Conservation (phyloP, 805 yeast species). For the Teunomyces funiuensis region DNA sequence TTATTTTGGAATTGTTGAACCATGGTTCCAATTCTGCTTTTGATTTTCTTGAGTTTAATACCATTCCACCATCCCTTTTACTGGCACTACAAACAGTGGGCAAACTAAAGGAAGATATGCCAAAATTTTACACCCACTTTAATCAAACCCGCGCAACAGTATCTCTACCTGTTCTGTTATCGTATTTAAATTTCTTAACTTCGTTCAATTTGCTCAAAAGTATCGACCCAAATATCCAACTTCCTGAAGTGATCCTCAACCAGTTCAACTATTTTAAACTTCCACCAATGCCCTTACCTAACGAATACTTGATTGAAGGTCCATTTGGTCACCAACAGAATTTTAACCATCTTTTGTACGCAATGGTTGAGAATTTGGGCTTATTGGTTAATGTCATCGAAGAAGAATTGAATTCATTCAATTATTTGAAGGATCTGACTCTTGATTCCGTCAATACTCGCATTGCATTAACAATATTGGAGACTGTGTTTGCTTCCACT, state of each 20-base stretch:
- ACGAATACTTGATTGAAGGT: conserved; percentile 12
- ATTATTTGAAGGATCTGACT: conserved; percentile 5
- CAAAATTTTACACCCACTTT: conserved; percentile 16
- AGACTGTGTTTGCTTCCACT: conserved; percentile 18
- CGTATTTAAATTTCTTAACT: conserved; percentile 19
- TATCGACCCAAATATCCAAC: conserved; percentile 10
- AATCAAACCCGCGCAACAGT: conserved; percentile 20
- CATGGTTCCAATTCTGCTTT: conserved; percentile 14
- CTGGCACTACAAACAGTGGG: conserved; percentile 9
- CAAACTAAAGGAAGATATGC: conserved; percentile 9
- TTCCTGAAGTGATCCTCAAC: conserved; percentile 11
- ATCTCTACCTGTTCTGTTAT: conserved; percentile 17
- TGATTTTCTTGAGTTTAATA: conserved; percentile 11
- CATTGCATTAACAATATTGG: conserved; percentile 13
- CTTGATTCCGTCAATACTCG: conserved; percentile 6
- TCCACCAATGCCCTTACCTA: conserved; percentile 34
- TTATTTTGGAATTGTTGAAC: conserved; percentile 23
- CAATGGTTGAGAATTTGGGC: conserved; percentile 11
- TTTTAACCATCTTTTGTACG: conserved; percentile 7
- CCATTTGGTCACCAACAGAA: conserved; percentile 7
- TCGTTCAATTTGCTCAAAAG: conserved; percentile 12
- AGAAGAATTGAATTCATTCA: conserved; percentile 17
- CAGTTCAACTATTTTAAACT: conserved; percentile 18
- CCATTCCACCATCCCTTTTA: conserved; percentile 7
- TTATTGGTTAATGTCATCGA: conserved; percentile 10